Base-by-base conservation (phyloP, 1,284 basidiomycete genomes). In the Cryptococcus neoformans region DNA sequence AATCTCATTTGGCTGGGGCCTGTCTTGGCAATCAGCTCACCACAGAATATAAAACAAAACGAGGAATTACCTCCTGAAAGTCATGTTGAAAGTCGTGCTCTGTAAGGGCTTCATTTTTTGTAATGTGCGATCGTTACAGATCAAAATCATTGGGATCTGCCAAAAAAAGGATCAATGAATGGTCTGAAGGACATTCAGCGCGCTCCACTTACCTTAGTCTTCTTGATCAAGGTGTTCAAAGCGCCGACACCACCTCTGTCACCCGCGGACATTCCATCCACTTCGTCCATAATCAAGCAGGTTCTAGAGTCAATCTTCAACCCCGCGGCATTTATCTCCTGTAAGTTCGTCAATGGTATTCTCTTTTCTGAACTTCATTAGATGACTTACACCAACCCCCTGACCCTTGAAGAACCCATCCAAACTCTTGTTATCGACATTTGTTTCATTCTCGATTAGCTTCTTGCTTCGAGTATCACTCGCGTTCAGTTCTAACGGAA, bases 261-360 rank as follows among this genome's bases (percentile, higher is more conserved):
- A 34, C 95, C 95, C 2, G 91, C 90, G 6, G 92, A 96, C 93
- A 99, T 99, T 7, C 96, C 95, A 67, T 99, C 95, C 0, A 99
- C 95, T 75, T 99, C 96, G 72, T 99, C 96, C 92, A 99, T 97
- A 74, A 99, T 98, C 46, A 99, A 79, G 63, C 92, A 92, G 0
- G 89, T 86, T 67, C 83, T 85, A 63, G 90, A 85, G 0, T 88
- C 90, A 59, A 97, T 85, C 10, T 80, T 70, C 2, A 93, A 78
- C 1, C 87, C 89, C 2, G 84, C 80, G 0, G 84, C 84, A 58
- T 89, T 88, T 1, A 83, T 85, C 11, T 79, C 78, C 87, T 86
- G 62, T 16, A 14, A 34, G 44, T 44, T 9, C 28, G 21, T 49
- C 17, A 49, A 39, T 47, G 8, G 34, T 3, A 9, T 47, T 14